phyloP scores from a whole-genome alignment of 495 filamentous ascomycete genomes.

The Hypomontagnella monticulosa region DNA sequence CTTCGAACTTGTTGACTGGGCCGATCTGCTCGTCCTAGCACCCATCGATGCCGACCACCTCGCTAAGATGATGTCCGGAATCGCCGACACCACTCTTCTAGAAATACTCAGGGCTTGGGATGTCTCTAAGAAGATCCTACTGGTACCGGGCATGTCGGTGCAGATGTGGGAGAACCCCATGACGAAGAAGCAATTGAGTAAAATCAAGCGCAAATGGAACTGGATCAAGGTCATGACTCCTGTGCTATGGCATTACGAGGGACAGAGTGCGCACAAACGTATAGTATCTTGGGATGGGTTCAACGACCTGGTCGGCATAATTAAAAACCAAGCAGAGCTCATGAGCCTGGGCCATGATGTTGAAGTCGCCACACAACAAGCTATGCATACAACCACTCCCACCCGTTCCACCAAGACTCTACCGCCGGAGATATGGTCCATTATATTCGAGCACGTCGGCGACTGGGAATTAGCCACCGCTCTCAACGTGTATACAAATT shows the following conservation, averaged over 20 bases:
- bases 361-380: conserved; percentile 58
- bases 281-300: conserved; percentile 73
- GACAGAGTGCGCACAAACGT: conserved; percentile 54
- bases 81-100: conserved; percentile 76
- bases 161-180: conserved; percentile 88
- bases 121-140: conserved; percentile 79
- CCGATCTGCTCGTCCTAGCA: conserved; percentile 82
- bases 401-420: conserved; percentile 53
- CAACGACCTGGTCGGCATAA: conserved; percentile 68
- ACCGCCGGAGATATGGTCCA: conserved; percentile 87
- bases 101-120: conserved; percentile 84
- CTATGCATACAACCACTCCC: conserved; percentile 43
- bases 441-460: conserved; percentile 80
- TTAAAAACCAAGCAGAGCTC: conserved; percentile 72
- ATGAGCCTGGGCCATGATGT: conserved; percentile 69
- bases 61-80: conserved; percentile 83
- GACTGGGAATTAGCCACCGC: conserved; percentile 91
- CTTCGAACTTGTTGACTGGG: conserved; percentile 82
- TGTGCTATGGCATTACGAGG: conserved; percentile 76
- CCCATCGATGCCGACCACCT: conserved; percentile 85
- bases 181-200: conserved; percentile 81
- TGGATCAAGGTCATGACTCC: conserved; percentile 79
- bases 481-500: conserved; percentile 78
- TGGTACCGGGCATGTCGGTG: conserved; percentile 84
- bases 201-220: conserved; percentile 80